These are phyloP conservation scores for Oryza brachyantha DNA, from an alignment of 176 grass and related monocot species.

Conservation along the genomic window DNA sequence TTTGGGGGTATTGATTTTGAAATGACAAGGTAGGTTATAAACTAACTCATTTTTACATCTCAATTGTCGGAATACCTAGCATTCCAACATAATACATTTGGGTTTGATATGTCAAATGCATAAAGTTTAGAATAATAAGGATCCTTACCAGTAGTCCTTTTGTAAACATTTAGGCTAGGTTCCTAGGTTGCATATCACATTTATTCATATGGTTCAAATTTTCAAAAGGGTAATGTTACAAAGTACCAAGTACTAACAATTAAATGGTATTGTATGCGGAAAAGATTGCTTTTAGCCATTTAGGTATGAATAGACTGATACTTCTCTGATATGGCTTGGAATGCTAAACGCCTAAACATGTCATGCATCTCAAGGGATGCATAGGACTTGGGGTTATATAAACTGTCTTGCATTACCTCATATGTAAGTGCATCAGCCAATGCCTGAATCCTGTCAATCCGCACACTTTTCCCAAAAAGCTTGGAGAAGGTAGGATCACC, in stretches of 20 bases:
- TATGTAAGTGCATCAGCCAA: constrained; percentile 85
- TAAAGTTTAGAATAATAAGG: neutral
- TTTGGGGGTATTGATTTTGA: constrained; percentile 8
- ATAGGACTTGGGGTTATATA: neutral
- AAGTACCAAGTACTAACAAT: neutral
- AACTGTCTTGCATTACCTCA: constrained; percentile 47
- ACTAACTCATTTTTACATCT: neutral
- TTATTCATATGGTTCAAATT: neutral
- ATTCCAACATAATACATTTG: neutral
- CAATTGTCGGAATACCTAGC: neutral
- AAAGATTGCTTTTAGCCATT: neutral
- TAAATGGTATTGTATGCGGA: neutral
- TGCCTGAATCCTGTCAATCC: constrained; percentile 76
- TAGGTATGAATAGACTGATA: neutral
- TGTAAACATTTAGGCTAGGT: neutral
- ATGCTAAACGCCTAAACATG: neutral
- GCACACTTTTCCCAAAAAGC: constrained; percentile 66
- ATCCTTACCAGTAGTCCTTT: neutral
- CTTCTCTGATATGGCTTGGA: neutral
- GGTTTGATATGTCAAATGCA: neutral
- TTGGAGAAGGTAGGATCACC: constrained; percentile 87
- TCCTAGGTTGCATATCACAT: no score
- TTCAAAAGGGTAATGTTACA: neutral
- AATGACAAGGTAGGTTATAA: constrained; percentile 4
- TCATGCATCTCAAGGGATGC: neutral